Evolutionary conservation across 2,329 filamentous ascomycete genomes (phyloP), one percentile per base, ranked within the genome.

Genomic region (Ophiostoma montium): DNA sequence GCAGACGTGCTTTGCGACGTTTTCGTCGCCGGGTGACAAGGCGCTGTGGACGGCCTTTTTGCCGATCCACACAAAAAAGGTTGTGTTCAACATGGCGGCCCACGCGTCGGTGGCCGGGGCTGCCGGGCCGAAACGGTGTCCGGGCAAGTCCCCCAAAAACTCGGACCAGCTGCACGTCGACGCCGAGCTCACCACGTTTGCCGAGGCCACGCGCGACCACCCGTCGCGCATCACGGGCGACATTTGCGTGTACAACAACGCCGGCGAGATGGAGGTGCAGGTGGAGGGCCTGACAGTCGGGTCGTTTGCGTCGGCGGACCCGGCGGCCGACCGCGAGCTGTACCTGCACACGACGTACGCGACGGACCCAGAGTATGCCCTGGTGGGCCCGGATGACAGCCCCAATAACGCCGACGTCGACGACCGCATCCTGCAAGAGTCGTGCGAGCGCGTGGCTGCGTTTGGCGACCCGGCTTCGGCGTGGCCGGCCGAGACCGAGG

Each of bases 41-140:
- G 60, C 66, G 0, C 58, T 70, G 1, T 70, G 67, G 67, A 67
- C 65, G 2, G 59, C 64, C 0, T 70, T 70, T 50, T 58, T 70
- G 1, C 67, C 67, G 0, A 56, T 60, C 5, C 52, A 47, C 3
- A 67, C 69, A 8, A 56, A 59, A 9, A 56, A 50, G 13, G 52
- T 69, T 1, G 56, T 58, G 3, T 69, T 70, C 57, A 69, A 65
- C 52, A 45, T 66, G 32, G 61, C 60, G 32, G 61, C 60, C 5
- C 47, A 48, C 15, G 35, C 33, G 27, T 16, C 21, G 15, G 23
- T 42, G 15, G 39, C 39, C 2, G 39, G 39, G 15, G n/a, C 39
- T 5, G 23, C n/a, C 7, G 39, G 39, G n/a, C 39, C 39, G 15
- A 42, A 42, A n/a, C 39, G 39, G 15, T 16, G 15, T 7, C 23